A percentile compares a stretch with the other conserved stretches of the same genome.
Conservation (phyloP, 371 early-diverging fungal species). For the Mortierella sp. region DNA sequence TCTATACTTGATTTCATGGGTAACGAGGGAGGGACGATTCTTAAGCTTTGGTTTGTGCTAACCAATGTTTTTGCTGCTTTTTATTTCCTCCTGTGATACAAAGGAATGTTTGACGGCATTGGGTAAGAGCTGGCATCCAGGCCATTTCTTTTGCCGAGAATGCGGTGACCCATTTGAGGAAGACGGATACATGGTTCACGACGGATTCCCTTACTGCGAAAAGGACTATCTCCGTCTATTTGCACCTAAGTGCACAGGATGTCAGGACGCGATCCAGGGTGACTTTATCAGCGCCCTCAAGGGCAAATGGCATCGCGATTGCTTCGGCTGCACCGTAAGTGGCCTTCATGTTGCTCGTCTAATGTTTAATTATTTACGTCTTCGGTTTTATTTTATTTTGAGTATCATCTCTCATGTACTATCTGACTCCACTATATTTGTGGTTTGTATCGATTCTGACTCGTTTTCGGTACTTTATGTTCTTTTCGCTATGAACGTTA, state of each 20-base stretch:
- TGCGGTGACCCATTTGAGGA: conserved; percentile 77
- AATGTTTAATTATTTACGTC: conserved; percentile 15
- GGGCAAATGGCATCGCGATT: conserved; percentile 78
- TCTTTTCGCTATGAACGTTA: background rate
- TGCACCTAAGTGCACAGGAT: conserved; percentile 73
- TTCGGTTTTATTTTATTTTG: conserved; percentile 11
- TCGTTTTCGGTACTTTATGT: background rate
- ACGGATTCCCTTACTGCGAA: conserved; percentile 83
- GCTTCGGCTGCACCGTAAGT: conserved; percentile 81
- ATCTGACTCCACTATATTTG: no score
- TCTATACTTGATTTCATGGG: no score
- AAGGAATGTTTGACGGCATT: conserved; percentile 73
- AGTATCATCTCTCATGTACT: background rate
- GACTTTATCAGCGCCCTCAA: conserved; percentile 74
- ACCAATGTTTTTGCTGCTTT: background rate
- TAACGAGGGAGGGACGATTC: background rate
- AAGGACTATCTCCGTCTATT: conserved; percentile 77
- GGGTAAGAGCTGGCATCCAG: conserved; percentile 79
- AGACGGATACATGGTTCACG: conserved; percentile 76
- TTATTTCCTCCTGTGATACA: background rate
- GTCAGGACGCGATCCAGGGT: conserved; percentile 71
- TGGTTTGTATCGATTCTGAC: no score
- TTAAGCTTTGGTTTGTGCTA: background rate
- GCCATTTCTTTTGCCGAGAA: conserved; percentile 85
- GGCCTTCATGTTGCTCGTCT: background rate